These are phyloP conservation scores for Ceratobasidium sp. DNA, from an alignment of 1,284 basidiomycete genomes.

Conservation along the genomic window DNA sequence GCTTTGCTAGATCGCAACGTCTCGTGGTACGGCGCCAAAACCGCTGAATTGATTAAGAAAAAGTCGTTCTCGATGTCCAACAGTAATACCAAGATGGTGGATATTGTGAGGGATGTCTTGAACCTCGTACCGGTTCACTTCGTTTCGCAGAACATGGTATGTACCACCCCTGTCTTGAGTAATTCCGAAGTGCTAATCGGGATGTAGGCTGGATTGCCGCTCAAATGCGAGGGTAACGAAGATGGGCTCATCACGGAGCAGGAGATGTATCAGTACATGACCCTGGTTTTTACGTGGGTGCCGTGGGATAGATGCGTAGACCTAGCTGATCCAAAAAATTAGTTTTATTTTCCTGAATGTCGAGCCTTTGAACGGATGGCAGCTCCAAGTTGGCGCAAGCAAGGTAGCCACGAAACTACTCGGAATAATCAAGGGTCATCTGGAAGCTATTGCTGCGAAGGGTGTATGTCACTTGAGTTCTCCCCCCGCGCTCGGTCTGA, in stretches of 20 bases:
- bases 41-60: constrained; percentile 42
- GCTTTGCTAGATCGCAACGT: constrained; percentile 30
- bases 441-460: constrained; percentile 46
- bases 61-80: constrained; percentile 48
- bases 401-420: constrained; percentile 54
- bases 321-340: neutral
- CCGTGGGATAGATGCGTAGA: neutral
- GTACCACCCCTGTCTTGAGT: constrained; percentile 44
- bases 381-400: constrained; percentile 57
- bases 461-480: constrained; percentile 35
- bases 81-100: constrained; percentile 55
- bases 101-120: constrained; percentile 76
- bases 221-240: constrained; percentile 60
- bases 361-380: constrained; percentile 64
- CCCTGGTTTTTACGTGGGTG: constrained; percentile 61
- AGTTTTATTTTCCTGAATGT: constrained; percentile 69
- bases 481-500: neutral
- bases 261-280: constrained; percentile 59
- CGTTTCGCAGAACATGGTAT: constrained; percentile 66
- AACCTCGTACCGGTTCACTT: constrained; percentile 70
- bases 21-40: constrained; percentile 41
- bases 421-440: constrained; percentile 53
- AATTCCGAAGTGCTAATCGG: neutral
- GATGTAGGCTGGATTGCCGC: constrained; percentile 65
- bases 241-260: constrained; percentile 59